Conservation (phyloP, 2,329 filamentous ascomycete species). For the Furcasterigmium furcatum region DNA sequence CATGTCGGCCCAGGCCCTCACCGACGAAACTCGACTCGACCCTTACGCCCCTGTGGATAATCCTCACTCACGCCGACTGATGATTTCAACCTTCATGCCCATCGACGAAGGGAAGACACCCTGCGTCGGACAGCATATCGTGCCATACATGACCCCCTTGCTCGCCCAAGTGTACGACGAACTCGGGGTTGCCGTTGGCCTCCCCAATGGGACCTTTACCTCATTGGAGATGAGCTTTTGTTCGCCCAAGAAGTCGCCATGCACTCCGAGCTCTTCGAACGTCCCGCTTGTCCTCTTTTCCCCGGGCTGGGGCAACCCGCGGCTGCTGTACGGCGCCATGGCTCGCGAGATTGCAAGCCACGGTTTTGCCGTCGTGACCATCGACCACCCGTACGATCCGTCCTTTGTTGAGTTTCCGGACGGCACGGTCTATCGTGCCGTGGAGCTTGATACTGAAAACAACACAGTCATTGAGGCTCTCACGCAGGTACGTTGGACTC, state of each 20-base stretch:
- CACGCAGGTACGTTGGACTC: conserved; percentile 12
- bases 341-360: conserved; percentile 41
- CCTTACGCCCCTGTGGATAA: conserved; percentile 19
- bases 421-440: conserved; percentile 21
- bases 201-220: conserved; percentile 25
- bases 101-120: conserved; percentile 13
- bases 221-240: conserved; percentile 21
- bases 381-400: conserved; percentile 47
- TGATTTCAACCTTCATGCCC: conserved; percentile 27
- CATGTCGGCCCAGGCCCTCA: conserved; percentile 18
- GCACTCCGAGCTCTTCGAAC: conserved; percentile 4
- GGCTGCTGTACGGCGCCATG: conserved; percentile 38
- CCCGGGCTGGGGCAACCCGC: conserved; percentile 37
- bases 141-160: conserved; percentile 29
- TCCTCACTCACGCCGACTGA: conserved; percentile 18
- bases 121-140: conserved; percentile 12
- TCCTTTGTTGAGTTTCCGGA: conserved; percentile 42
- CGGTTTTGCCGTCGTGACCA: conserved; percentile 40
- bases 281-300: conserved; percentile 35
- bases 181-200: conserved; percentile 18
- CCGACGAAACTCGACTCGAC: conserved; percentile 25
- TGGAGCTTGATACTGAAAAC: conserved; percentile 15
- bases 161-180: conserved; percentile 24
- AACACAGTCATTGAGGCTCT: conserved; percentile 12
- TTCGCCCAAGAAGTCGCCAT: conserved; percentile 2